These are phyloP conservation scores for Phallus indusiatus DNA, from an alignment of 768 basidiomycete species.

Conservation along the genomic window DNA sequence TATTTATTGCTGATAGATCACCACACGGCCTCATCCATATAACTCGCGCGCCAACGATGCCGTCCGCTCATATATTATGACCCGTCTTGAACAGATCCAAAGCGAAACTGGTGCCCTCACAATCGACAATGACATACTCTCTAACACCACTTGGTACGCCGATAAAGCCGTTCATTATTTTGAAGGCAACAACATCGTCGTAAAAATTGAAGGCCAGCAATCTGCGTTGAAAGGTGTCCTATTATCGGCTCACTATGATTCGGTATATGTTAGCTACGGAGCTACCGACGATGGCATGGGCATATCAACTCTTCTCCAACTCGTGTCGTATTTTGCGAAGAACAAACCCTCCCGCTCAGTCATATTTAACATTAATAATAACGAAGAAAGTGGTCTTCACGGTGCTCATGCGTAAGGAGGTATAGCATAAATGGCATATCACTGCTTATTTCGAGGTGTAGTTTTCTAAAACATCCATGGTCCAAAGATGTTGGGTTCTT, in stretches of 20 bases:
- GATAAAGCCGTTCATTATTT: conserved; percentile 34
- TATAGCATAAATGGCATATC: not conserved
- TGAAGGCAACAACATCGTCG: conserved; percentile 58
- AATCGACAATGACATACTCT: conserved; percentile 35
- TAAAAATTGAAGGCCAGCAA: conserved; percentile 50
- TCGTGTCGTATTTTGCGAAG: conserved; percentile 41
- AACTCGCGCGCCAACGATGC: conserved; percentile 69
- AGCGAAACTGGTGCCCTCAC: conserved; percentile 32
- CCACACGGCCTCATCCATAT: conserved; percentile 65
- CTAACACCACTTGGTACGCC: conserved; percentile 39
- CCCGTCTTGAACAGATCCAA: conserved; percentile 40
- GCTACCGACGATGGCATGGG: conserved; percentile 77
- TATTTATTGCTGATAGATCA: conserved; percentile 35
- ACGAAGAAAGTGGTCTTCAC: conserved; percentile 68
- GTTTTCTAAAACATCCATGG: conserved; percentile 72
- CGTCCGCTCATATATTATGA: conserved; percentile 51
- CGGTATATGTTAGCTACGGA: conserved; percentile 65
- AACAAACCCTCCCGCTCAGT: conserved; percentile 49
- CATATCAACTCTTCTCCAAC: conserved; percentile 52
- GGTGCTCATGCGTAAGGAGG: conserved; percentile 55
- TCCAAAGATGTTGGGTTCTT: conserved; percentile 54
- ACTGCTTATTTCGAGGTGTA: conserved; percentile 16
- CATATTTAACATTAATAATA: conserved; percentile 81
- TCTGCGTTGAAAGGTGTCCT: conserved; percentile 42
- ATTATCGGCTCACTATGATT: conserved; percentile 78